A percentile compares a stretch with the other conserved stretches of the same genome.
Conservation (phyloP, 2,329 filamentous ascomycete species). For the Trichoderma harzianum region DNA sequence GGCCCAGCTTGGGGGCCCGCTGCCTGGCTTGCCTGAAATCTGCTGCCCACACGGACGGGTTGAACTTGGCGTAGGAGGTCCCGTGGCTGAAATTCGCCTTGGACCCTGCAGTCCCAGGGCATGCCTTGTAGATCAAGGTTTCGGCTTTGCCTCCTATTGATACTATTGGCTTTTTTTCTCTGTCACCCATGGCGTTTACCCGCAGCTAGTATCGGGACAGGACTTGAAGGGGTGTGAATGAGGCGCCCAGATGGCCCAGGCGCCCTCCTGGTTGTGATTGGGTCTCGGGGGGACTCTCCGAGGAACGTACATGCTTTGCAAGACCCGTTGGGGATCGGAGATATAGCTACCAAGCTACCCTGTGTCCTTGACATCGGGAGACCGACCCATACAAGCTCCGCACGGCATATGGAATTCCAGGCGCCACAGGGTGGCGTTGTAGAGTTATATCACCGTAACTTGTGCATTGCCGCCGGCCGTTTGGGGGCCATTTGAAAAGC, state of each 20-base stretch:
- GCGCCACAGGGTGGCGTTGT: conserved; percentile 15
- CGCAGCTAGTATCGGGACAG: neutral
- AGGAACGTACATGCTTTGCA: neutral
- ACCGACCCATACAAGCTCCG: neutral
- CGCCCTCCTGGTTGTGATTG: neutral
- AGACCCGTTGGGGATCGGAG: neutral
- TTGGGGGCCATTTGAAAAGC: neutral
- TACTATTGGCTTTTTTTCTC: neutral
- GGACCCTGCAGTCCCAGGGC: conserved; percentile 2
- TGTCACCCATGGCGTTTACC: neutral
- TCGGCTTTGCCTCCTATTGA: neutral
- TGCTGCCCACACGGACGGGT: neutral
- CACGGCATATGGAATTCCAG: conserved; percentile 3
- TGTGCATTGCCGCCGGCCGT: neutral
- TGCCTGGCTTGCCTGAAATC: neutral
- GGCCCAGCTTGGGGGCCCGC: neutral
- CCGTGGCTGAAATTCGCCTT: conserved; percentile 1
- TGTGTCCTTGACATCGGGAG: neutral
- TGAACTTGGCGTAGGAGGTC: neutral
- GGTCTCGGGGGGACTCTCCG: neutral
- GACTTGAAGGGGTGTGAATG: neutral
- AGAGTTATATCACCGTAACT: neutral
- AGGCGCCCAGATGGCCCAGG: neutral
- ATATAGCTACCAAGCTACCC: neutral
- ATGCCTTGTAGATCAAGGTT: neutral